Conservation (phyloP, 768 basidiomycete species). For the Terana coerulea region DNA sequence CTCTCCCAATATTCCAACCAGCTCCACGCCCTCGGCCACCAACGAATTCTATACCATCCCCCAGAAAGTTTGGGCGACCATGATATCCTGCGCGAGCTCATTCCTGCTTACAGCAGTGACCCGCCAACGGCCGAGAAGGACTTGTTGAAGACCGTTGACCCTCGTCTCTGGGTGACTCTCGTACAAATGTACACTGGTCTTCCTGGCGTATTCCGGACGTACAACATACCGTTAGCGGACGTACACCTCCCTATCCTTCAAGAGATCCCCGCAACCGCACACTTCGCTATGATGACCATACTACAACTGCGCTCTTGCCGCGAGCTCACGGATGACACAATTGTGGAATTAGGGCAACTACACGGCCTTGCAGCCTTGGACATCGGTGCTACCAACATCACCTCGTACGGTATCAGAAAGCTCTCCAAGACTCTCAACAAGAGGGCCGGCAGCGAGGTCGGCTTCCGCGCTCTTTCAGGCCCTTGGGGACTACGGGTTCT, state of each 20-base stretch:
- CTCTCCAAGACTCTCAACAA: slow-evolving; percentile 47
- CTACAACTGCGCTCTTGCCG: slow-evolving; percentile 53
- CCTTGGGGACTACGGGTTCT: slow-evolving; percentile 61
- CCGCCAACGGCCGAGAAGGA: slow-evolving; percentile 4
- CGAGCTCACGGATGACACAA: slow-evolving; percentile 55
- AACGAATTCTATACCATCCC: slow-evolving; percentile 35
- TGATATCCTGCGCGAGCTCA: slow-evolving; percentile 38
- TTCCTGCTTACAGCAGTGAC: slow-evolving; percentile 23
- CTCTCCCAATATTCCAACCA: slow-evolving; percentile 45
- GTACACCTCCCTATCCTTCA: slow-evolving; percentile 54
- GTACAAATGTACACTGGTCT: slow-evolving; percentile 56
- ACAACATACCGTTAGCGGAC: slow-evolving; percentile 52
- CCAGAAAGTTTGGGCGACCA: slow-evolving; percentile 19
- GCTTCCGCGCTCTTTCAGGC: slow-evolving; percentile 26
- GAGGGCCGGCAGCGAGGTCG: slow-evolving; percentile 24
- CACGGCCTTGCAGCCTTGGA: slow-evolving; percentile 63
- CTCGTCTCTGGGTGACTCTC: slow-evolving; percentile 59
- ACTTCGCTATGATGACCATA: slow-evolving; percentile 64
- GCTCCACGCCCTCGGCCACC: slow-evolving; percentile 31
- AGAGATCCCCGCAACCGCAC: slow-evolving; percentile 44
- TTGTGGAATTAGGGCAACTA: slow-evolving; percentile 46
- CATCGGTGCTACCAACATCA: slow-evolving; percentile 49
- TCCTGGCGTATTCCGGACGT: slow-evolving; percentile 38
- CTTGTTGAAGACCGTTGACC: slow-evolving; percentile 36
- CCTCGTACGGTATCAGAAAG: slow-evolving; percentile 46